Evolutionary conservation across 352 stramenopile species (phyloP).

Genomic region (Globisporangium sylvaticum): DNA sequence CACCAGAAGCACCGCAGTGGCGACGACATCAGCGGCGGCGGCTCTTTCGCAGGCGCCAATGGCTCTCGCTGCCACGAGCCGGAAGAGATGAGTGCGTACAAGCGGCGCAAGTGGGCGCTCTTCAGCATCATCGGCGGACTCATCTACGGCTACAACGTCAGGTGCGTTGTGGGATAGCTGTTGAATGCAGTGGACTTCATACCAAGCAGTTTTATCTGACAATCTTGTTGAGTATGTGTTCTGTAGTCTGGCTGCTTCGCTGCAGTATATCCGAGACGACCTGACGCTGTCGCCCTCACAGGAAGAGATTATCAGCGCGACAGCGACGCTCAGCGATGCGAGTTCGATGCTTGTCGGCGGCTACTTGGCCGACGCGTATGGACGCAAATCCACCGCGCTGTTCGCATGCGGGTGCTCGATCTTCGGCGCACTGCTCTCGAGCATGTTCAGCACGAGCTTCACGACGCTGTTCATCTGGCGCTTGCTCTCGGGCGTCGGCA

Average conservation of each 20-base stretch:
- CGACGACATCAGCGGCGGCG: neutral
- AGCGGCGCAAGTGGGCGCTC: constrained; percentile 62
- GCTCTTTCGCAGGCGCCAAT: constrained; percentile 5
- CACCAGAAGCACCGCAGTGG: constrained; percentile 16
- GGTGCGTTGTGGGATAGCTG: constrained; percentile 10
- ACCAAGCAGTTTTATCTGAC: neutral
- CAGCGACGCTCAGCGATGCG: constrained; percentile 76
- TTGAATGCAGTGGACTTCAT: neutral
- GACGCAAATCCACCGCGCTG: constrained; percentile 66
- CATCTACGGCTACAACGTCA: constrained; percentile 89
- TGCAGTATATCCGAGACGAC: constrained; percentile 81
- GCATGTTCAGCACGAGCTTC: constrained; percentile 51
- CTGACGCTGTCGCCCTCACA: constrained; percentile 58
- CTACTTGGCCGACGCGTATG: constrained; percentile 65
- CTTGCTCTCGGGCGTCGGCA: constrained; percentile 70
- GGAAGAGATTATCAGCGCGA: constrained; percentile 74
- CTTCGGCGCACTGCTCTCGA: constrained; percentile 52
- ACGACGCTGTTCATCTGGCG: constrained; percentile 63
- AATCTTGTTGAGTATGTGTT: neutral
- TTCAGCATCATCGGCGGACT: constrained; percentile 82
- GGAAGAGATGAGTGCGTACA: constrained; percentile 13
- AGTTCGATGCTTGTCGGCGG: constrained; percentile 77
- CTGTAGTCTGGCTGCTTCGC: constrained; percentile 49
- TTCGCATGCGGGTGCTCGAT: constrained; percentile 72
- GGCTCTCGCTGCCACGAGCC: constrained; percentile 18